Evolutionary conservation across 1,284 basidiomycete species (phyloP), one percentile per base, ranked within the genome.

Genomic region (Pseudozyma pruni): DNA sequence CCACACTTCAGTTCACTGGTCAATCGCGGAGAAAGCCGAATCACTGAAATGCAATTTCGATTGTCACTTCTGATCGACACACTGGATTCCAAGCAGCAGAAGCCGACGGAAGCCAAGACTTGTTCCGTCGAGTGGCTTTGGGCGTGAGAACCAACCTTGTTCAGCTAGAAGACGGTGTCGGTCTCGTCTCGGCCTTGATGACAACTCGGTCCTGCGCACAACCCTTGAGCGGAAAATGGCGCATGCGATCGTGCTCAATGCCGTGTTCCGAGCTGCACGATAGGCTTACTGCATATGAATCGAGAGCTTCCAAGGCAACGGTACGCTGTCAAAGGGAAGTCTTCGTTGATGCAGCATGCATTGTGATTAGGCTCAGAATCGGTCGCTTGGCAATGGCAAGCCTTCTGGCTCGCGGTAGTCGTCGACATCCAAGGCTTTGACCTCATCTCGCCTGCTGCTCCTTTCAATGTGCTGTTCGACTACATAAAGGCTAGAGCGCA

Each of bases 341-440:
- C 33, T 22, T 6, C 25, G 35, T n/a, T n/a, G n/a, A n/a, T n/a
- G n/a, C n/a, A n/a, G n/a, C n/a, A n/a, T n/a, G n/a, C n/a, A n/a
- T n/a, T n/a, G n/a, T n/a, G 16, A 19, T 38, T 64, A 59, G 62
- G 62, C 62, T 55, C 43, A 51, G 20, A 23, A 20, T 64, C 61
- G 61, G 61, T 48, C 50, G 27, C 17, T 6, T 23, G 7, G 13
- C 32, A 23, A 16, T 22, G 13, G n/a, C n/a, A n/a, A 20, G 5
- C 19, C 38, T 20, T 39, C 11, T 11, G 27, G 7, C 27, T 29
- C 27, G 11, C 27, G 6, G 6, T 11, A 29, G 27, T 11, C 27
- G 27, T 6, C 27, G n/a, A n/a, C n/a, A n/a, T n/a, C n/a, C n/a
- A n/a, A n/a, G n/a, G n/a, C n/a, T n/a, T n/a, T n/a, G n/a, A n/a